Base-by-base conservation (phyloP, 2,329 filamentous ascomycete species). In the Aspergillus spinulosporus region DNA sequence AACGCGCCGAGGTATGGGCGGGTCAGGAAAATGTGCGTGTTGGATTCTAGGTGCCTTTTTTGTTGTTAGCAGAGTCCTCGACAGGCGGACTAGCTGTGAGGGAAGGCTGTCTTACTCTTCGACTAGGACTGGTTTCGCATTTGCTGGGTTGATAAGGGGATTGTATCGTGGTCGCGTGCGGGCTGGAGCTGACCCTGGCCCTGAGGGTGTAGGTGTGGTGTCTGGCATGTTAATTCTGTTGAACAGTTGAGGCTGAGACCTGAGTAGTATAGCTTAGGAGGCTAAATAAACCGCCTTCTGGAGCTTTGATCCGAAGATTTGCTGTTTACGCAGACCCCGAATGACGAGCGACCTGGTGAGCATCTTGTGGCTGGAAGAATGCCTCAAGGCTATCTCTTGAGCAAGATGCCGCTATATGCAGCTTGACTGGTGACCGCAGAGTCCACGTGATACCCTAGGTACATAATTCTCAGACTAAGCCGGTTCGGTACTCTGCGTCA, bases 1-100 rank as follows among this genome's bases (percentile, higher is more conserved):
- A 89, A 75, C 0, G 84, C 78, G 15, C 82, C 82, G 15, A 84
- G 74, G 21, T 84, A 69, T 1, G 85, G 85, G 0, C 76, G 74
- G 40, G 81, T 76, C 58, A 76, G 73, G 66, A 87, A 84, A 42
- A 81, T 67, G 56, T 76, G 73, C 4, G 59, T 61, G 61, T 67
- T 61, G 45, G 67, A 65, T 63, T 68, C 60, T 57, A 68, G 36
- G 56, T 73, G 64, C 26, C 71, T 71, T 62, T 54, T 56, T 58
- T 46, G 34, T 42, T 50, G 52, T 57, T 34, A 26, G 51, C 46
- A 46, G 15, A 37, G 44, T 29, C 11, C 6, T 39, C 11, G 31
- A 14, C 12, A 36, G 12, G 21, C 8, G 54, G 40, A 8, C 21
- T 21, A 44, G 26, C 14, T 12, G 31, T 5, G 39, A 29, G 42